These are phyloP conservation scores for Neurospora sp. DNA, from an alignment of 495 filamentous ascomycete species.

Conservation along the genomic window DNA sequence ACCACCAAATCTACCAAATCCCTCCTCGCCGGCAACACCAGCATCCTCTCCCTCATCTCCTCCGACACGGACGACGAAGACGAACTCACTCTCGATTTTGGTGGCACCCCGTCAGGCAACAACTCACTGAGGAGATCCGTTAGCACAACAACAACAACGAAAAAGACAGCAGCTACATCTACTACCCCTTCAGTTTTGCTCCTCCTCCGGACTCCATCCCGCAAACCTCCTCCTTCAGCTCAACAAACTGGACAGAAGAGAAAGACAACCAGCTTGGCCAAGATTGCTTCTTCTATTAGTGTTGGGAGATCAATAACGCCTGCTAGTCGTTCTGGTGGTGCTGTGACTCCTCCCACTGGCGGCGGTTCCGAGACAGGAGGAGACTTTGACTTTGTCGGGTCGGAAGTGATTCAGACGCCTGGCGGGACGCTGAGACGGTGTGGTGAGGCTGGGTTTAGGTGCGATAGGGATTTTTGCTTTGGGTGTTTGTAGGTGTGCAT, in stretches of 20 bases:
- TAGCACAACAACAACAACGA: background rate
- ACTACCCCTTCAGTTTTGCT: background rate
- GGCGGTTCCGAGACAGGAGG: background rate
- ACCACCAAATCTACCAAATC: constrained; percentile 3
- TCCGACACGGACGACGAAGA: background rate
- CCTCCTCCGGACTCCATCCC: background rate
- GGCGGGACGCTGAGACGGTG: constrained; percentile 27
- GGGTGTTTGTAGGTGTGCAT: constrained; percentile 17
- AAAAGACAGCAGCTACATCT: background rate
- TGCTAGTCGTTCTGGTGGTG: background rate
- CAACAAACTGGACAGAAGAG: background rate
- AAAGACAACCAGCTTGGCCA: background rate
- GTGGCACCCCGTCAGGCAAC: background rate
- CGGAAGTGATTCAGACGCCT: constrained; percentile 18
- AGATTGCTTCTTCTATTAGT: background rate
- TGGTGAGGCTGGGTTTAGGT: constrained; percentile 30
- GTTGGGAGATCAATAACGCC: background rate
- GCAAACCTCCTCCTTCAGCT: background rate
- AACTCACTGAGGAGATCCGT: too few relatives aligned
- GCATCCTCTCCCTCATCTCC: constrained; percentile 8
- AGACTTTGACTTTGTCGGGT: background rate
- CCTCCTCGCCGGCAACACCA: constrained; percentile 9
- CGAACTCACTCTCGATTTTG: background rate
- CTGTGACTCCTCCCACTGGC: background rate
- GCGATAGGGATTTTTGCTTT: constrained; percentile 32